Evolutionary conservation across 2,329 filamentous ascomycete genomes (phyloP), one percentile per base, ranked within the genome.

Genomic region (Fusarium buharicum): DNA sequence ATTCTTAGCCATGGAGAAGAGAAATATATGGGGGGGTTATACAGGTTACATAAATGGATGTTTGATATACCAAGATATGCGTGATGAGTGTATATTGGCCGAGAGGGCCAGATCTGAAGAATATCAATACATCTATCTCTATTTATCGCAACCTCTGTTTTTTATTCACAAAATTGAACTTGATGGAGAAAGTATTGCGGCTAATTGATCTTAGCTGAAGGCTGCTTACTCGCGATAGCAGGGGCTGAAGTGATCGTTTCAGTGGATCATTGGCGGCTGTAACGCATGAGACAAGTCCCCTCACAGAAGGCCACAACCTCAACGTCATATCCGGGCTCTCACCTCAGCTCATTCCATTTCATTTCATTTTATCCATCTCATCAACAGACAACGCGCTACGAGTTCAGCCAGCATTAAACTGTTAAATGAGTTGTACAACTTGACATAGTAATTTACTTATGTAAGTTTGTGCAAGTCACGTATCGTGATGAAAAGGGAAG

Each of bases 1-100:
- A 43, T 54, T 30, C 41, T 62, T 45, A 54, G 50, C 31, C 34
- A 48, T 51, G 20, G 20, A 22, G 39, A 43, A 45, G 50, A 59
- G 22, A 48, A 30, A 39, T 37, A 8, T 34, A 22, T 14, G 14
- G 45, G 41, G 45, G 18, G 24, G 36, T 17, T 20, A 20, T 8
- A 27, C 7, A 9, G 31, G 30, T 27, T 40, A 30, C 37, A 50
- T 28, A 9, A 28, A 28, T 28, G 22, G 37, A 47, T 45, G n/a
- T 36, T 36, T 36, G 12, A 67, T 67, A 67, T 67, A 67, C 62
- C 64, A 63, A 55, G 58, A 24, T 24, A 7, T 24, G 8, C 22
- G 6, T 24, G 22, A 8, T 8, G 22, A 24, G 22, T 24, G 22
- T 24, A 24, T 24, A 24, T 24, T 24, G 22, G 22, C 8, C 6